phyloP scores from a whole-genome alignment of 108 stramenopile species.

The Conticribra weissflogii region DNA sequence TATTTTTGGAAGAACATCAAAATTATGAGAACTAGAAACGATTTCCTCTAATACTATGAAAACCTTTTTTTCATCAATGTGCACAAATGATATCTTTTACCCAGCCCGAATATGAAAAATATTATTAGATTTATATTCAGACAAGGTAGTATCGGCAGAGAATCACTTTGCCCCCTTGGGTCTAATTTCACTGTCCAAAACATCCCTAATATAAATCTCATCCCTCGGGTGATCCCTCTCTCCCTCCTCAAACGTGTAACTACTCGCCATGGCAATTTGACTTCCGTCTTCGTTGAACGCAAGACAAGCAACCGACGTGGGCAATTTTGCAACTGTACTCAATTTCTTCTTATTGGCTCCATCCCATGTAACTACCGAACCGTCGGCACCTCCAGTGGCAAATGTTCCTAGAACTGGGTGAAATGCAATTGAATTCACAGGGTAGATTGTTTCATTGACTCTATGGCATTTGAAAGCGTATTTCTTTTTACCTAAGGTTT shows the following conservation, averaged over 20 bases:
- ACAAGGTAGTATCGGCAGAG: no score
- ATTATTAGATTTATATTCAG: no score
- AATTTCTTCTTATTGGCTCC: conserved; percentile 89
- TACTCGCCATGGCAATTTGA: conserved; percentile 90
- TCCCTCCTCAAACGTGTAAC: conserved; percentile 98
- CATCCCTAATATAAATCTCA: conserved; percentile 81
- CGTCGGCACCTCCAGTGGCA: conserved; percentile 94
- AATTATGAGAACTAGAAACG: no score
- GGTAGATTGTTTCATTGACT: conserved; percentile 87
- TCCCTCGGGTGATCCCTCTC: conserved; percentile 92
- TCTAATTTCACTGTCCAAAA: conserved; percentile 68
- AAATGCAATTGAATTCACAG: conserved; percentile 96
- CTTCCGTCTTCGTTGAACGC: conserved; percentile 84
- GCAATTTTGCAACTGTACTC: conserved; percentile 62
- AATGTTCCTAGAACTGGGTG: conserved; percentile 88
- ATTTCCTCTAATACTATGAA: no score
- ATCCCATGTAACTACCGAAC: conserved; percentile 94
- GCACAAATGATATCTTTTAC: no score
- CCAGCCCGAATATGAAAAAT: no score
- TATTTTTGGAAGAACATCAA: no score
- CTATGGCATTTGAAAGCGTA: conserved; percentile 99
- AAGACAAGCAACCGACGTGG: conserved; percentile 87
- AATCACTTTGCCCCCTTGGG: conserved; percentile 28
- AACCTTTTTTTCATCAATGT: no score
- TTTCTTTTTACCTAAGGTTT: conserved; percentile 55